A percentile compares a stretch with the other conserved stretches of the same genome.
Conservation (phyloP, 2,329 filamentous ascomycete species). For the Beauveria caledonica region DNA sequence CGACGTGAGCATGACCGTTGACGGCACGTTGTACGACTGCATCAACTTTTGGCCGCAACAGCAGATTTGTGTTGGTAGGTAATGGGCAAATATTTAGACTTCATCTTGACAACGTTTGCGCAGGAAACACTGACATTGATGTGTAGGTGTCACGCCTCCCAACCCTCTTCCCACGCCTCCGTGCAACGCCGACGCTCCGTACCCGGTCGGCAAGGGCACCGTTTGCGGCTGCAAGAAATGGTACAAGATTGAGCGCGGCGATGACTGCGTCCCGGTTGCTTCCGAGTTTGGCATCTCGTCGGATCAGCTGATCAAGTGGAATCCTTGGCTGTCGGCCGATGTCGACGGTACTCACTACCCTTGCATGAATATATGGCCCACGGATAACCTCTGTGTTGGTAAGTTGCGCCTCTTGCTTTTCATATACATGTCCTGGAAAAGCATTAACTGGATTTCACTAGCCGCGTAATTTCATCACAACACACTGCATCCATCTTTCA, state of each 20-base stretch:
- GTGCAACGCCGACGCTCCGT: conserved; percentile 6
- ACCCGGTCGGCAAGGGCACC: conserved; percentile 4
- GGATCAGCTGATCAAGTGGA: conserved; percentile 10
- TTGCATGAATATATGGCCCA: conserved; percentile 8
- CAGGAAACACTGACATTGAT: neutral
- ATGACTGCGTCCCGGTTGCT: conserved; percentile 6
- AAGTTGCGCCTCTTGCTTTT: neutral
- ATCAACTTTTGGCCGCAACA: conserved; percentile 9
- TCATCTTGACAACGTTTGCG: too few relatives aligned
- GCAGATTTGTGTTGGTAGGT: conserved; percentile 9
- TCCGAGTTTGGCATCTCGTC: conserved; percentile 7
- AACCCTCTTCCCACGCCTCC: neutral
- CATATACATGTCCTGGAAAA: too few relatives aligned
- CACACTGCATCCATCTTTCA: neutral
- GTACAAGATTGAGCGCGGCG: conserved; percentile 5
- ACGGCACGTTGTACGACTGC: conserved; percentile 9
- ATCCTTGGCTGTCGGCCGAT: conserved; percentile 8
- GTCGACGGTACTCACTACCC: conserved; percentile 8
- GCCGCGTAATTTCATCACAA: neutral
- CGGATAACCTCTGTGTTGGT: conserved; percentile 11
- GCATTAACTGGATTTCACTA: neutral
- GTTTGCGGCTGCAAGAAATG: conserved; percentile 10
- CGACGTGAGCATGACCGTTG: neutral
- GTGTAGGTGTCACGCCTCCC: neutral
- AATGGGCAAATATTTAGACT: too few relatives aligned